Base-by-base conservation (phyloP, 2,329 filamentous ascomycete species). In the Diaporthe caulivora region DNA sequence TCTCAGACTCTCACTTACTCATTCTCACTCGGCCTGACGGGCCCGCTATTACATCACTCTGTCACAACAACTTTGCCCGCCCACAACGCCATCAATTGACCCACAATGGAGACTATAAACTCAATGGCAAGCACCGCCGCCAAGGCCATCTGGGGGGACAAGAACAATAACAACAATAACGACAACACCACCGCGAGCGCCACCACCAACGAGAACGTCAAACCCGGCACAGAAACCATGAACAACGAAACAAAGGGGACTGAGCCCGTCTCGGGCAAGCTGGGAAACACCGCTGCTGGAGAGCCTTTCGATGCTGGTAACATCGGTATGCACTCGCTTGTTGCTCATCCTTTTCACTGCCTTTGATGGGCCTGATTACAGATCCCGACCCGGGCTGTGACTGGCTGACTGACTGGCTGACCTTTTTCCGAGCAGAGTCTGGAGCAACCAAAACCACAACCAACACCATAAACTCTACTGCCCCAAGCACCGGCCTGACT, bases 241-340 rank as follows among this genome's bases (percentile, higher is more conserved):
- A 51, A 86, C 86, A 60, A 82, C 84, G 77, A 82, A 37, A 72
- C 80, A 31, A 78, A 81, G 58, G 80, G 73, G 17, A 62, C 83
- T 60, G 94, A 97, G 83, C 94, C 94, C 24, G 82, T 95, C 57
- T 93, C 93, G 26, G 94, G 94, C 29, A 85, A 90, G 68, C 85
- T 87, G 72, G 94, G 94, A 51, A 85, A 92, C 80, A 92, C 93
- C 6, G 87, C 88, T 31, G 87, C 86, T 55, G 90, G 89, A 17
- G 92, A 96, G 81, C 94, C 94, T 0, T 97, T 92, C 78, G 94
- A 97, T 80, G 90, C 91, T 73, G 94, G 94, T 64, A 97, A 97
- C 81, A 83, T 89, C n/a, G 87, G 90, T 85, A 88, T 37, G 73
- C 24, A 1, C 10, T 13, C 13, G 13, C 37, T 13, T 13, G 11